A percentile compares a stretch with the other conserved stretches of the same genome.
phyloP scores from a whole-genome alignment of 2,329 filamentous ascomycete species.

The Dichotomopilus funicola region DNA sequence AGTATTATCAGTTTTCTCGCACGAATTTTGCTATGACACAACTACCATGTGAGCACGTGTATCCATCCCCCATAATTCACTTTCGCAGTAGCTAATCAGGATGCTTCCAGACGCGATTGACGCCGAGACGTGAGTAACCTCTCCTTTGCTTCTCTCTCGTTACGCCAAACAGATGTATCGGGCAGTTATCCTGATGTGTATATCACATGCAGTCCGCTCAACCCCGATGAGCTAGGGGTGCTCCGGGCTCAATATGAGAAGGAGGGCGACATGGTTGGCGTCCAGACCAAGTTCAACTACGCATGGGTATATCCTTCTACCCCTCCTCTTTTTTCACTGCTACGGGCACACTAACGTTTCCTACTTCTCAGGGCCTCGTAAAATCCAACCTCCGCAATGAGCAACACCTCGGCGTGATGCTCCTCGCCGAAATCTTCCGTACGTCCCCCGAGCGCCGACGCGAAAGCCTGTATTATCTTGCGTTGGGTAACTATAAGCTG shows the following conservation, averaged over 20 bases:
- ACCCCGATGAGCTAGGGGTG: slow-evolving; percentile 85
- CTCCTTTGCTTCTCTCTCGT: neutral
- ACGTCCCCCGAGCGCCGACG: slow-evolving; percentile 84
- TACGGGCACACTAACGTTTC: neutral
- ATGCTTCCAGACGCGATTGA: slow-evolving; percentile 76
- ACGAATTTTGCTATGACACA: slow-evolving; percentile 21
- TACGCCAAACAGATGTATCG: too few relatives aligned
- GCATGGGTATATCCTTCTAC: slow-evolving; percentile 66
- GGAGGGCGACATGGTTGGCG: slow-evolving; percentile 91
- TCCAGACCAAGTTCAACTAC: slow-evolving; percentile 99
- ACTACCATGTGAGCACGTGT: slow-evolving; percentile 24
- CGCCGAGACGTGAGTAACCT: slow-evolving; percentile 70
- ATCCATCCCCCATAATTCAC: neutral
- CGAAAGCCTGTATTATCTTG: slow-evolving; percentile 97
- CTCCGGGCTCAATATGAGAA: slow-evolving; percentile 93
- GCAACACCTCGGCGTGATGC: slow-evolving; percentile 88
- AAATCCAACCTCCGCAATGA: slow-evolving; percentile 81
- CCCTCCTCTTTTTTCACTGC: neutral
- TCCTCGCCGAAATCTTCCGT: slow-evolving; percentile 95
- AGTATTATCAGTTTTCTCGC: neutral
- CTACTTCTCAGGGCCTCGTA: slow-evolving; percentile 67
- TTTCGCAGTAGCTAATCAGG: slow-evolving; percentile 11
- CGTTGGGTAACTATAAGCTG: slow-evolving; percentile 94
- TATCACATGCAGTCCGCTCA: slow-evolving; percentile 52
- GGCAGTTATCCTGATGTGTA: too few relatives aligned